These are phyloP conservation scores for Lactarius hengduanensis DNA, from an alignment of 768 basidiomycete genomes.

Conservation along the genomic window DNA sequence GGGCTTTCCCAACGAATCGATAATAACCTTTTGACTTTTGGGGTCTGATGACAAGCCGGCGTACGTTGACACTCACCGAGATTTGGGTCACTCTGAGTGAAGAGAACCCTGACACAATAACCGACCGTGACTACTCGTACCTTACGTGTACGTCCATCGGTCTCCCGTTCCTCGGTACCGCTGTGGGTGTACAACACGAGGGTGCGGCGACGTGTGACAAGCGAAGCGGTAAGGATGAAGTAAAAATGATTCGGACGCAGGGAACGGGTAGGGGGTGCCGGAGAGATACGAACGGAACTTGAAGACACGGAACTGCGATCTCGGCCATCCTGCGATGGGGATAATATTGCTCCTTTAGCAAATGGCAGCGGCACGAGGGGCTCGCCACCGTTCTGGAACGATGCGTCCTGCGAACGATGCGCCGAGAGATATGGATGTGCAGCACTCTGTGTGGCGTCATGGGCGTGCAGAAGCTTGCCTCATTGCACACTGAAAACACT, in stretches of 20 bases:
- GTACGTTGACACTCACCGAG: background rate
- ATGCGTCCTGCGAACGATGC: background rate
- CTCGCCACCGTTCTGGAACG: background rate
- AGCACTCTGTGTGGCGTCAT: background rate
- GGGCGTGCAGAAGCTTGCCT: conserved; percentile 1
- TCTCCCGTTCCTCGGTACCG: background rate
- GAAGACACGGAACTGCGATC: background rate
- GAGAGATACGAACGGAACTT: background rate
- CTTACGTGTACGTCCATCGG: background rate
- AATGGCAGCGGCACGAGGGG: conserved; percentile 16
- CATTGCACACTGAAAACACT: conserved; percentile 4
- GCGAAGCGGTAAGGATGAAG: background rate
- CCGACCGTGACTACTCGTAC: background rate
- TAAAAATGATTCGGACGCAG: background rate
- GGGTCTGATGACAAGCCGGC: conserved; percentile 10
- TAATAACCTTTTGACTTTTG: conserved; percentile 20
- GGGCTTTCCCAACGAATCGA: background rate
- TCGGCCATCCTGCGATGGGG: conserved; percentile 14
- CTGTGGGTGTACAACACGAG: background rate
- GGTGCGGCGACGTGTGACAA: background rate
- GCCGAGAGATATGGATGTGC: conserved; percentile 3
- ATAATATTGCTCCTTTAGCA: conserved; percentile 13
- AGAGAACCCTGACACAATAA: background rate
- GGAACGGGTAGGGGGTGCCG: background rate
- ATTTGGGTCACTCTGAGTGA: background rate